Conservation (phyloP, 108 stramenopile species). For the Cyclotella sp. region DNA sequence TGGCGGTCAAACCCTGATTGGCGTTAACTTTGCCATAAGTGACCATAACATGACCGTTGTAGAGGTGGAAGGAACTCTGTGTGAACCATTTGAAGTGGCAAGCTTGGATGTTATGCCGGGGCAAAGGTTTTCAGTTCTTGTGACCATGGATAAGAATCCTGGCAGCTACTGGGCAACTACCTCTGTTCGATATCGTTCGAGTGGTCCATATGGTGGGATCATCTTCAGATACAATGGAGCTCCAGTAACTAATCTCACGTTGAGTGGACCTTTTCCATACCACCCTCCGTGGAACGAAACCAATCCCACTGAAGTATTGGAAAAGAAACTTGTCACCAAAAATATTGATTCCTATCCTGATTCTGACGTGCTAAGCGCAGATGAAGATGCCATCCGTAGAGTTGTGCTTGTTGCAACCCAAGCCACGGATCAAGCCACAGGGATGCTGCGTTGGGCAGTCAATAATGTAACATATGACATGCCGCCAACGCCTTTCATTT, state of each 20-base stretch:
- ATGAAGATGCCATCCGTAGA: slow-evolving; percentile 33
- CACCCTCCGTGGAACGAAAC: slow-evolving; percentile 41
- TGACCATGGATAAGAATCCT: slow-evolving; percentile 41
- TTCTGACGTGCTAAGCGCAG: slow-evolving; percentile 22
- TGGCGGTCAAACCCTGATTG: slow-evolving; percentile 29
- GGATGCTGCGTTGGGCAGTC: slow-evolving; percentile 27
- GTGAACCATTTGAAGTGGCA: slow-evolving; percentile 39
- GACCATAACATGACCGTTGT: slow-evolving; percentile 55
- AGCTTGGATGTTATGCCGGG: slow-evolving; percentile 47
- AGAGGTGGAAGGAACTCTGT: slow-evolving; percentile 54
- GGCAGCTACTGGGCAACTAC: slow-evolving; percentile 50
- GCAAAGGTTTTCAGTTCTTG: slow-evolving; percentile 50
- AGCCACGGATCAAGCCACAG: slow-evolving; percentile 16
- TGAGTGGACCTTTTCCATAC: slow-evolving; percentile 24
- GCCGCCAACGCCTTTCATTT: slow-evolving; percentile 9
- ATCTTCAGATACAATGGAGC: slow-evolving; percentile 21
- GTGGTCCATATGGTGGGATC: slow-evolving; percentile 27
- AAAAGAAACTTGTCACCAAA: slow-evolving; percentile 35
- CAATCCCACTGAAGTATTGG: slow-evolving; percentile 24
- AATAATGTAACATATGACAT: slow-evolving; percentile 33
- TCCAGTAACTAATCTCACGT: slow-evolving; percentile 20
- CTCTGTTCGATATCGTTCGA: slow-evolving; percentile 27
- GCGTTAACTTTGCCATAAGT: slow-evolving; percentile 48
- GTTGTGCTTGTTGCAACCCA: slow-evolving; percentile 40
- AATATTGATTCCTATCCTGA: slow-evolving; percentile 27